These are phyloP conservation scores for Tubosaeta sp. DNA, from an alignment of 768 basidiomycete species.

Conservation along the genomic window DNA sequence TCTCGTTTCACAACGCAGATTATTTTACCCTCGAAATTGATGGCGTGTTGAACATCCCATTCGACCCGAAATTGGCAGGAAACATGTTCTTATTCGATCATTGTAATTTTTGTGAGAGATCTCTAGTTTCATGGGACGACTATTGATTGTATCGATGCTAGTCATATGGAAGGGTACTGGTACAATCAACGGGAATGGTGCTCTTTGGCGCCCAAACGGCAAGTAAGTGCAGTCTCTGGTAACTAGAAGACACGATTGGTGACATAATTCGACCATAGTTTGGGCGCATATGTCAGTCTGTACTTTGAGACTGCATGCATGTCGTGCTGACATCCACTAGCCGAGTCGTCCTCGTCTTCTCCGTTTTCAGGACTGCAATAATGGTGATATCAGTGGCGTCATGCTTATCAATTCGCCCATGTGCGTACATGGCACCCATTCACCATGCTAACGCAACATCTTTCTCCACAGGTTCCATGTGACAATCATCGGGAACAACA, in stretches of 20 bases:
- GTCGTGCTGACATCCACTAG: slow-evolving; percentile 1
- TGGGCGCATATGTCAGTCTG: slow-evolving; percentile 1
- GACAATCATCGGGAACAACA: slow-evolving; percentile 5
- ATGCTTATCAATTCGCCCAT: slow-evolving; percentile 7
- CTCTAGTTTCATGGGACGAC: background rate
- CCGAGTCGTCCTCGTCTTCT: slow-evolving; percentile 5
- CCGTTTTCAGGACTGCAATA: slow-evolving; percentile 4
- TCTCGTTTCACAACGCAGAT: background rate
- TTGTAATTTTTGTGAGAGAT: slow-evolving; percentile 1
- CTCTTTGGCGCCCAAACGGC: background rate
- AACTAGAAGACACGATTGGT: background rate
- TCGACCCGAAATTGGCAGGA: background rate
- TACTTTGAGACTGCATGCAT: background rate
- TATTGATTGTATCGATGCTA: background rate
- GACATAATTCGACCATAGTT: background rate
- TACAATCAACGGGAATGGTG: slow-evolving; percentile 7
- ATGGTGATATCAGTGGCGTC: slow-evolving; percentile 13
- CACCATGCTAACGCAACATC: background rate
- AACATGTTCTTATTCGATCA: slow-evolving; percentile 5
- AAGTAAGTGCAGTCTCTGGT: background rate
- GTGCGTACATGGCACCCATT: slow-evolving; percentile 2
- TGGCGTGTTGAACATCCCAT: slow-evolving; percentile 2
- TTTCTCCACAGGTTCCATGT: slow-evolving; percentile 11
- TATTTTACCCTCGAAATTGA: slow-evolving; percentile 3
- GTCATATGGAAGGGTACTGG: slow-evolving; percentile 7